Base-by-base conservation (phyloP, 805 yeast genomes). In the Metschnikowia reukaufii region DNA sequence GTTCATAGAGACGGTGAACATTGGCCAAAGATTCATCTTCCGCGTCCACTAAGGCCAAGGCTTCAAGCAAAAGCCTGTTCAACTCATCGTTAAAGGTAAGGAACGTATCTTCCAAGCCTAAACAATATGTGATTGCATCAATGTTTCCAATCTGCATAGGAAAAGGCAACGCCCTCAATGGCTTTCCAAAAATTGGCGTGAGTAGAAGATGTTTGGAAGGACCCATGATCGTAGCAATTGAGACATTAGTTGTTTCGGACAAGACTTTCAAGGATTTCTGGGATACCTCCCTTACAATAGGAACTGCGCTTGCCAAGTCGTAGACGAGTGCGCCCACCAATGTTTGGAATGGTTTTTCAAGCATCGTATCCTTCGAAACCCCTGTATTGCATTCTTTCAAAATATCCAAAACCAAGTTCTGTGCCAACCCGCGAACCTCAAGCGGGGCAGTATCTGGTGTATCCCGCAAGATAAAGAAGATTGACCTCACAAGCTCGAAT, bases 131-230 rank as follows among this genome's bases (percentile, higher is more conserved):
- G n/a, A 94, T 88, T 1, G 98, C 98, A 65, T 94, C 98, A 51
- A 94, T 91, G 63, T 94, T 91, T 31, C 99, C 99, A 47, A 94
- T 94, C 68, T 95, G 99, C 96, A 92, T 94, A 4, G 96, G 94
- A 70, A 95, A 94, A 0, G 99, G 99, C 51, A 94, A 74, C 0
- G 99, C 99, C 52, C 99, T 77, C 48, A 94, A 68, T 0, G 99
- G 99, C 62, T 94, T 94, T 3, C 96, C 96, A 72, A 94, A 95
- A 18, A 94, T 94, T 6, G 99, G 98, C 0, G 95, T 87, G 39
- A 94, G 68, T 23, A 95, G 70, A 20, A 91, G 81, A 39, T 82
- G 84, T 57, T 90, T 88, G 44, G 95, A 91, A 16, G 92, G 91
- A 4, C 83, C 80, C 65, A 95, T 83, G 57, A 95, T 78, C 1